Base-by-base conservation (phyloP, 2,329 filamentous ascomycete genomes). In the Anthostomella pinea region DNA sequence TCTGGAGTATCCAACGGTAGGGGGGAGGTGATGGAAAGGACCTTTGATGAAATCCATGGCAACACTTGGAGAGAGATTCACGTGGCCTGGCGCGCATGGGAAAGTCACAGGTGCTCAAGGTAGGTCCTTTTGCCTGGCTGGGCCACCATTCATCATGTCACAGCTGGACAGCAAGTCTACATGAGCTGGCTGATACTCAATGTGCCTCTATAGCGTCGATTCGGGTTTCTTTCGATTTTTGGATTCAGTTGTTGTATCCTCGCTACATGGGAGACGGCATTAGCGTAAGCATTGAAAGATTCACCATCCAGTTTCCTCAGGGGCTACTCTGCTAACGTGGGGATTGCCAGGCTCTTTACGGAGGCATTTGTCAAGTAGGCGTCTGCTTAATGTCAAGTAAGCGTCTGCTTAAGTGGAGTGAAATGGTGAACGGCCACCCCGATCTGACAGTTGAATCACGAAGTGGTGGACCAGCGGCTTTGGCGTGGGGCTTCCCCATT, bases 201-300 rank as follows among this genome's bases (percentile, higher is more conserved):
- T n/a, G n/a, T n/a, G n/a, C n/a, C n/a, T 34, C 6, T 29, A 40
- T 25, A 48, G 45, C 45, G 42, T 35, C 45, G 45, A 30, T 49
- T 49, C 39, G 43, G 46, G 3, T 46, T 44, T 30, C 33, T 49
- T 28, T 46, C 46, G 6, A 27, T 49, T 31, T 43, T 49, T 29
- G 43, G 46, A 8, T 49, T 44, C 26, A 46, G 40, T 18, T 49
- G 46, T 27, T 46, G 40, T 33, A 43, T 49, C 30, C 40, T 49
- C 17, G 33, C 25, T 15, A 49, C 46, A n/a, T 49, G 46, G 46
- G 43, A 49, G 35, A 30, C 43, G 17, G 38, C 36, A 21, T 39
- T 49, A 19, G 29, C 35, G 46, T 49, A 41, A 29, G 32, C 35
- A 23, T 24, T 20, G 5, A 38, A 24, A 29, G 4, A n/a, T 26